Percentiles rank a stretch among this genome's conserved stretches.
Evolutionary conservation across 768 basidiomycete genomes (phyloP).

Genomic region (Erythrobasidium yunnanense): DNA sequence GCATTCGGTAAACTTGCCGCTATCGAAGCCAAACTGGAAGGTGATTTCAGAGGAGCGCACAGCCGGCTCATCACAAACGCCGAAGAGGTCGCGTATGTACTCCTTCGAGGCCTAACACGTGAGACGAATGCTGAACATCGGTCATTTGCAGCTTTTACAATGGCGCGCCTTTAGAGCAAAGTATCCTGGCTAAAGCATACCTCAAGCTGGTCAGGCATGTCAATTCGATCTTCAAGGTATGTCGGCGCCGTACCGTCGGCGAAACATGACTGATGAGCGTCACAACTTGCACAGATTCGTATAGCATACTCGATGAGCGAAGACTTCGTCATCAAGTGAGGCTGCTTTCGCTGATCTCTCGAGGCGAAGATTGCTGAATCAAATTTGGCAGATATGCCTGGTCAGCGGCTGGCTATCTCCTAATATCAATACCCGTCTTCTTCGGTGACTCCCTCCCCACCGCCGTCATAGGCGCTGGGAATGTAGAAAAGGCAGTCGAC

Average conservation of each 20-base stretch:
- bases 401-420: constrained; percentile 55
- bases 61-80: constrained; percentile 74
- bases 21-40: constrained; percentile 74
- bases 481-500: neutral
- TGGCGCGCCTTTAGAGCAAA: constrained; percentile 69
- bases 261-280: neutral
- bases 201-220: constrained; percentile 70
- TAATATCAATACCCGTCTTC: constrained; percentile 82
- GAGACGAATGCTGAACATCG: too few relatives aligned
- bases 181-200: constrained; percentile 69
- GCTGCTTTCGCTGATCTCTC: constrained; percentile 55
- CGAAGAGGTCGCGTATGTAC: constrained; percentile 77
- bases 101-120: too few relatives aligned
- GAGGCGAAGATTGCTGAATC: neutral
- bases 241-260: constrained; percentile 21
- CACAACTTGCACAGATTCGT: constrained; percentile 53
- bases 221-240: constrained; percentile 78
- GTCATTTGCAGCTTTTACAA: constrained; percentile 78
- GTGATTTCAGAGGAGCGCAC: constrained; percentile 81
- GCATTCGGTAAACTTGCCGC: constrained; percentile 84
- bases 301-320: constrained; percentile 89
- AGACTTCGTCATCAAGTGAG: constrained; percentile 91
- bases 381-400: neutral
- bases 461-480: neutral
- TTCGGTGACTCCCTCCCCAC: constrained; percentile 41